These are phyloP conservation scores for Acer yangbiense DNA, from an alignment of 345 rosid genomes.

Conservation along the genomic window DNA sequence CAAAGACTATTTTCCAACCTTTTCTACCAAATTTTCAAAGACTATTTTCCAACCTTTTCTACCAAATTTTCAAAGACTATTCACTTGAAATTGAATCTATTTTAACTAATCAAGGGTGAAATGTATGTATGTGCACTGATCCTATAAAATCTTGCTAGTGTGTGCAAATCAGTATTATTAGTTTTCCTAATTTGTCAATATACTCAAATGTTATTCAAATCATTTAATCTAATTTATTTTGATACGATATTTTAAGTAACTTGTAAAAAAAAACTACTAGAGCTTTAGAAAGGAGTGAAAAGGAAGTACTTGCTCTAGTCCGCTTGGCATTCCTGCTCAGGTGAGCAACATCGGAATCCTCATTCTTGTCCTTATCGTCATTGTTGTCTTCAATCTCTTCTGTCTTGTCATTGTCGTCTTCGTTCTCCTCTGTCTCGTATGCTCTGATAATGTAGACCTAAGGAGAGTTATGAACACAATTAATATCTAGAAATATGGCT, in stretches of 20 bases:
- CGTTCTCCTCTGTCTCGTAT: slow-evolving; percentile 28
- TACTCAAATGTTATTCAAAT: background rate
- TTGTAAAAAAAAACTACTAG: background rate
- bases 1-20: background rate
- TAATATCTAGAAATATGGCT: background rate
- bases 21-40: no score
- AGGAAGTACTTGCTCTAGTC: slow-evolving; percentile 37
- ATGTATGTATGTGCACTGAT: background rate
- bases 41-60: background rate
- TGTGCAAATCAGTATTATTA: background rate
- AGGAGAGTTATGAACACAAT: background rate
- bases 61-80: no score
- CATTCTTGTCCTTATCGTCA: background rate
- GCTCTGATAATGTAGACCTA: slow-evolving; percentile 51
- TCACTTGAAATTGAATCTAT: background rate
- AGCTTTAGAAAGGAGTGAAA: background rate
- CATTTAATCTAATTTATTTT: no score
- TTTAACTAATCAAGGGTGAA: background rate
- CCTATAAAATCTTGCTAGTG: background rate
- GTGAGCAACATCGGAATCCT: slow-evolving; percentile 22
- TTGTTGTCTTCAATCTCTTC: slow-evolving; percentile 17
- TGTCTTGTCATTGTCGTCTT: slow-evolving; percentile 10
- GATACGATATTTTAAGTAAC: background rate
- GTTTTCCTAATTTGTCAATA: no score
- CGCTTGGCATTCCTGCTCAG: slow-evolving; percentile 32